Percentiles rank a stretch among this genome's conserved stretches.
phyloP scores from a whole-genome alignment of 495 filamentous ascomycete genomes.

The Talaromyces liani region DNA sequence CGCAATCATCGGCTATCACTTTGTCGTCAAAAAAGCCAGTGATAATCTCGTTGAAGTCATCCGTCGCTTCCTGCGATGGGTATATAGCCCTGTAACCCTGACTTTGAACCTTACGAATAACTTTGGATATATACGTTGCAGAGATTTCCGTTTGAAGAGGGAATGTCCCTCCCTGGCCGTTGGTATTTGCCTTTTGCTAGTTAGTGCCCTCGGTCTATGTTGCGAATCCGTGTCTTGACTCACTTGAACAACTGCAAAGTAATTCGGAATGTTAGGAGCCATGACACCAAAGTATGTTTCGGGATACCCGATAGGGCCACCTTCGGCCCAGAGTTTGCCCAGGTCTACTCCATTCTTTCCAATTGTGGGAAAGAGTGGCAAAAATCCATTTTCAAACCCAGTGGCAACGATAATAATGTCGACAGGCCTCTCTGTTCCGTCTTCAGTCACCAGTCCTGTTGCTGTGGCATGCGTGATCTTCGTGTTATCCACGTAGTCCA shows the following conservation, averaged over 20 bases:
- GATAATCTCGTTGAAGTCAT: constrained; percentile 3
- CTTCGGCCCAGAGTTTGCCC: constrained; percentile 7
- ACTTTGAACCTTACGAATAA: constrained; percentile 4
- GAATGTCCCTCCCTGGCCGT: constrained; percentile 1
- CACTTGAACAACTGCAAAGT: background rate
- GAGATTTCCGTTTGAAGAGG: constrained; percentile 1
- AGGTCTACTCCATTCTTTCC: constrained; percentile 10
- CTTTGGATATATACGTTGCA: constrained; percentile 1
- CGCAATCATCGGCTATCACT: background rate
- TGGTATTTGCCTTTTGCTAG: background rate
- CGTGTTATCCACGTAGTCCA: constrained; percentile 9
- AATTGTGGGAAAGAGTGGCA: constrained; percentile 11
- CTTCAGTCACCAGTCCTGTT: constrained; percentile 6
- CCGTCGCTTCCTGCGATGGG: background rate
- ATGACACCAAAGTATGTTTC: constrained; percentile 3
- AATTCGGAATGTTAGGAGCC: constrained; percentile 1
- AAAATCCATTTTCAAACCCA: constrained; percentile 12
- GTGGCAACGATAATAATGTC: constrained; percentile 14
- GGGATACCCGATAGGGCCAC: constrained; percentile 5
- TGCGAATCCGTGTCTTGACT: background rate
- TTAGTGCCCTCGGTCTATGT: background rate
- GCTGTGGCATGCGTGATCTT: constrained; percentile 8
- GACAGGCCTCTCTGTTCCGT: constrained; percentile 5
- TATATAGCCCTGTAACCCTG: background rate
- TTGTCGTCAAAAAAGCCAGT: background rate